phyloP scores from a whole-genome alignment of 441 rosid genomes.

The Raphanus hybrid region DNA sequence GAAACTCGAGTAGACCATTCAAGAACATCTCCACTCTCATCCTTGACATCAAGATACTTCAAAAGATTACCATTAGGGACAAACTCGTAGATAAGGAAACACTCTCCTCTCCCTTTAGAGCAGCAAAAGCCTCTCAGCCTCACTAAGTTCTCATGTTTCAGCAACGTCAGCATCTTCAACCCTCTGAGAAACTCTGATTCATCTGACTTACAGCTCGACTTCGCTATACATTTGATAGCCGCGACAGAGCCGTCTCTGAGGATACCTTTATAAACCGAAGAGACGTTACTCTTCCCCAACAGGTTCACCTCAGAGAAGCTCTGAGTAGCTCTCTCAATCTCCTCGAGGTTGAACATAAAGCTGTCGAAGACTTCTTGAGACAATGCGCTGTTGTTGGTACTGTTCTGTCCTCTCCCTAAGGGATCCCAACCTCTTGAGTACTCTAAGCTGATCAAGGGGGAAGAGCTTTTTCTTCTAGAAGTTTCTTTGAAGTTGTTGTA shows the following conservation, averaged over 20 bases:
- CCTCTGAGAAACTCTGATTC: slow-evolving; percentile 87
- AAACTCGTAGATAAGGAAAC: slow-evolving; percentile 83
- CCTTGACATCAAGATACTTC: slow-evolving; percentile 72
- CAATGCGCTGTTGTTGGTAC: slow-evolving; percentile 47
- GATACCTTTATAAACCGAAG: slow-evolving; percentile 75
- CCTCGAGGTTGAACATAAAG: slow-evolving; percentile 86
- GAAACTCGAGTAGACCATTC: slow-evolving; percentile 83
- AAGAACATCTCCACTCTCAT: slow-evolving; percentile 60
- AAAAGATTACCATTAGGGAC: slow-evolving; percentile 78
- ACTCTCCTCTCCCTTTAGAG: slow-evolving; percentile 92
- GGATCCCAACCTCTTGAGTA: slow-evolving; percentile 97
- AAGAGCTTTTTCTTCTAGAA: slow-evolving; percentile 61
- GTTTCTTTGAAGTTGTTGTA: slow-evolving; percentile 74
- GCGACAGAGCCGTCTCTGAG: slow-evolving; percentile 83
- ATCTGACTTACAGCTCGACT: slow-evolving; percentile 85
- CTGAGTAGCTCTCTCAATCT: slow-evolving; percentile 90
- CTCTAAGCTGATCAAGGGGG: slow-evolving; percentile 84
- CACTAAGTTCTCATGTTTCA: slow-evolving; percentile 81
- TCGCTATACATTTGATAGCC: slow-evolving; percentile 69
- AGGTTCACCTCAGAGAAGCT: slow-evolving; percentile 81
- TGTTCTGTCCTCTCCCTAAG: slow-evolving; percentile 58
- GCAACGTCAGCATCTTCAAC: slow-evolving; percentile 68
- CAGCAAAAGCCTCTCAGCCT: slow-evolving; percentile 93
- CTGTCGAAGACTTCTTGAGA: slow-evolving; percentile 78
- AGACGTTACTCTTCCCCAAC: slow-evolving; percentile 74